Percentiles rank a stretch among this genome's conserved stretches.
Conservation (phyloP, 2,329 filamentous ascomycete species). For the Orbilia ellipsospora region DNA sequence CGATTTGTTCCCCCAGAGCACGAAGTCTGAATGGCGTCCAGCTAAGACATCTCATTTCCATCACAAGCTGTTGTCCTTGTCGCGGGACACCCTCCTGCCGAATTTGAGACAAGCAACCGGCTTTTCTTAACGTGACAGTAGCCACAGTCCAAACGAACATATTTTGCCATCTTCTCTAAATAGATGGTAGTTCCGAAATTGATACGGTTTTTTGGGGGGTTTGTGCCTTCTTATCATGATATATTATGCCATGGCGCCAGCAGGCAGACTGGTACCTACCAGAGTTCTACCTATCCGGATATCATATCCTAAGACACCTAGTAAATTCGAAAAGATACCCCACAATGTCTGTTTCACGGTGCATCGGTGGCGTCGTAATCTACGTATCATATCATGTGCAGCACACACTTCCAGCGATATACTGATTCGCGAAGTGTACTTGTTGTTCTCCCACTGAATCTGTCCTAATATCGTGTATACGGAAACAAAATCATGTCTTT, state of each 20-base stretch:
- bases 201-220: not conserved
- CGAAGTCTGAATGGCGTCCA: slow-evolving; percentile 32
- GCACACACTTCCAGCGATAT: not conserved
- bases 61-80: slow-evolving; percentile 18
- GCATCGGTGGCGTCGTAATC: not conserved
- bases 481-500: not conserved
- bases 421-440: too few relatives aligned
- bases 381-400: not conserved
- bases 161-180: slow-evolving; percentile 29
- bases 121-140: slow-evolving; percentile 28
- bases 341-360: slow-evolving; percentile 30
- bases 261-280: not conserved
- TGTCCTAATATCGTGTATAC: too few relatives aligned
- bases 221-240: slow-evolving; percentile 16
- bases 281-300: slow-evolving; percentile 4
- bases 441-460: too few relatives aligned
- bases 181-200: slow-evolving; percentile 41
- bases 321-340: slow-evolving; percentile 28
- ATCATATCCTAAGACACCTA: not conserved
- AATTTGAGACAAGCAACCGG: slow-evolving; percentile 25
- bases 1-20: slow-evolving; percentile 12
- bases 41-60: slow-evolving; percentile 54
- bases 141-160: not conserved
- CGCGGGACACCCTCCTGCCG: slow-evolving; percentile 45
- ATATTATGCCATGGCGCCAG: not conserved